Evolutionary conservation across 495 filamentous ascomycete species (phyloP), one percentile per base, ranked within the genome.

Genomic region (Xylaria flabelliformis): DNA sequence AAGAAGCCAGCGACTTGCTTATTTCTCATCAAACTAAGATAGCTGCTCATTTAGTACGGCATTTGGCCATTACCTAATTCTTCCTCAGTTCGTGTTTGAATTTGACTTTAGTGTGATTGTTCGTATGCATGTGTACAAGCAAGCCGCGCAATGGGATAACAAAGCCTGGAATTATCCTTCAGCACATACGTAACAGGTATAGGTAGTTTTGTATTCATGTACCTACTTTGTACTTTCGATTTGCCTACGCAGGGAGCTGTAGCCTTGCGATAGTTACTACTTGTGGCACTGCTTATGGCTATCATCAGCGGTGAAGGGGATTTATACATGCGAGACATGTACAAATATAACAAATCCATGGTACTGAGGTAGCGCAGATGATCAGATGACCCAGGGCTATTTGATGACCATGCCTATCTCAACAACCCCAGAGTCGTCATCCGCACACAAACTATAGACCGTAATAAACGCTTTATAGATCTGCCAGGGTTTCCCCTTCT

Each of bases 381-480:
- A 53, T 70, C 68, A 70, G 46, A 70, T 70, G 68, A 70, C 68
- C 44, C 44, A 48, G 55, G 9, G 39, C 39, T 39, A 48, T 66
- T 50, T 61, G 55, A 51, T 61, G 56, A 69, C 58, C 39, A 39
- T 61, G 21, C 32, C 34, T 1, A 36, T 59, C 56, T 39, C 56
- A 59, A 12, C 3, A 24, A 29, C n/a, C 51, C 50, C 50, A 13
- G 24, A 53, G 53, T 2, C 17, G 53, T 32, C 53, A 56, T 26
- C 26, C 24, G 26, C 26, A 32, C 26, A 12, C 53, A 32, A 9
- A 56, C 29, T 17, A n/a, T n/a, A n/a, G n/a, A n/a, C n/a, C n/a
- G n/a, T n/a, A 6, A 7, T 8, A 10, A 51, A 55, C 51, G 15
- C 6, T 10, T n/a, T n/a, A n/a, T n/a, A n/a, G 21, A 44, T 64